Evolutionary conservation across 192 early-diverging fungal genomes (phyloP).

Genomic region (Phycomyces nitens): DNA sequence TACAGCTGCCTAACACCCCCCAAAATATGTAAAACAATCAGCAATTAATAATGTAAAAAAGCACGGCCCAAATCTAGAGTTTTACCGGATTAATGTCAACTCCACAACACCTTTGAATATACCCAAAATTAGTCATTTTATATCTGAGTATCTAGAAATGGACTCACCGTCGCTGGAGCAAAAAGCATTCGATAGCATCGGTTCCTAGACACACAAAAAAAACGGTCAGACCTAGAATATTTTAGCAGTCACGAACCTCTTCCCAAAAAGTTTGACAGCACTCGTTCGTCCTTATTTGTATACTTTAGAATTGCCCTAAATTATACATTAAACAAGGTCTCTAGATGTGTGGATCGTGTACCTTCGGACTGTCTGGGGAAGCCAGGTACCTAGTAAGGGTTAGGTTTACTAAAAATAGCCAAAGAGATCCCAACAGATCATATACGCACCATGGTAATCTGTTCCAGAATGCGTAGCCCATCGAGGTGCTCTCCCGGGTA

Average conservation of each 20-base stretch:
- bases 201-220: constrained; percentile 46
- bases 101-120: constrained; percentile 56
- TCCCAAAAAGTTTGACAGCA: constrained; percentile 91
- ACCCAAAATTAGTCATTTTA: constrained; percentile 1
- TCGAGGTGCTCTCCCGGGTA: constrained; percentile 84
- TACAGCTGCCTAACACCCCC: constrained; percentile 59
- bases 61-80: background rate
- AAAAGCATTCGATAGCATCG: constrained; percentile 86
- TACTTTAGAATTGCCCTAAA: constrained; percentile 70
- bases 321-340: too few species aligned
- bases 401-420: background rate
- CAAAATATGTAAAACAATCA: background rate
- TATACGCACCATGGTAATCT: constrained; percentile 74
- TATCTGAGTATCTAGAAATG: background rate
- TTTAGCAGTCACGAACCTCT: constrained; percentile 46
- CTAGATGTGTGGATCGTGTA: constrained; percentile 20
- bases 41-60: background rate
- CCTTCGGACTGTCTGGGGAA: constrained; percentile 84
- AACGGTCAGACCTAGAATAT: too few species aligned
- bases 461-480: constrained; percentile 92
- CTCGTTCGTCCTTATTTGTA: constrained; percentile 69
- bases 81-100: constrained; percentile 86
- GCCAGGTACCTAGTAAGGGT: constrained; percentile 61
- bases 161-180: constrained; percentile 66
- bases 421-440: background rate